These are phyloP conservation scores for Aspergillus baeticus DNA, from an alignment of 495 filamentous ascomycete genomes.

Conservation along the genomic window DNA sequence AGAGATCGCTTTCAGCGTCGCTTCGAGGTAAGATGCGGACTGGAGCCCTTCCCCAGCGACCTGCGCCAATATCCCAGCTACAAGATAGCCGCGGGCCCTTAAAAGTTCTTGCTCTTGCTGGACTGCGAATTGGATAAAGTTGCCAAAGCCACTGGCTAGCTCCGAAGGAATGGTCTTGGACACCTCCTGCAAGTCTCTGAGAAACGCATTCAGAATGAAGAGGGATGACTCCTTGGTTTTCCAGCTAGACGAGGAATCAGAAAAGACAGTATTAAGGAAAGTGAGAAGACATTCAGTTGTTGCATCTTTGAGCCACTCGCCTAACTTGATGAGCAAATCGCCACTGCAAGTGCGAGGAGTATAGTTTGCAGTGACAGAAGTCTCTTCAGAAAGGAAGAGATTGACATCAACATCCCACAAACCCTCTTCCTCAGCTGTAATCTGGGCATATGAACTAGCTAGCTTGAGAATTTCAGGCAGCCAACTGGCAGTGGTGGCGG, in stretches of 20 bases:
- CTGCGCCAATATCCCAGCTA: slow-evolving; percentile 70
- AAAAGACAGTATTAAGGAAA: slow-evolving; percentile 68
- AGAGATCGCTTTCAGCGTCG: slow-evolving; percentile 70
- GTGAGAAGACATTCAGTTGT: slow-evolving; percentile 72
- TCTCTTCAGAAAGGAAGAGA: slow-evolving; percentile 91
- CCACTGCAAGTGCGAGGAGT: slow-evolving; percentile 89
- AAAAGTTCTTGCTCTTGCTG: slow-evolving; percentile 67
- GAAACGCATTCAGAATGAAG: slow-evolving; percentile 75
- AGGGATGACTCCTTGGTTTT: slow-evolving; percentile 74
- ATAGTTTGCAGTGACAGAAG: slow-evolving; percentile 93
- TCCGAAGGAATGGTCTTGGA: slow-evolving; percentile 63
- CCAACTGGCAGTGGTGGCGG: slow-evolving; percentile 61
- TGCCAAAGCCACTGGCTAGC: slow-evolving; percentile 67
- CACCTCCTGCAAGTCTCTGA: slow-evolving; percentile 78
- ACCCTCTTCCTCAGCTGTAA: slow-evolving; percentile 87
- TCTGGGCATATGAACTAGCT: slow-evolving; percentile 82
- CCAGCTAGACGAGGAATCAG: slow-evolving; percentile 52
- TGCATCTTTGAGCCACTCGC: slow-evolving; percentile 75
- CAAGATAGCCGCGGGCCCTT: slow-evolving; percentile 79
- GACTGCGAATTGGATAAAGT: slow-evolving; percentile 77
- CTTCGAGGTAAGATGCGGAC: slow-evolving; percentile 66
- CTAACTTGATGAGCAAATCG: slow-evolving; percentile 87
- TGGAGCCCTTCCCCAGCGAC: slow-evolving; percentile 53
- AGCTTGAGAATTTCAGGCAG: slow-evolving; percentile 79
- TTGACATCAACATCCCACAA: slow-evolving; percentile 97